A percentile compares a stretch with the other conserved stretches of the same genome.
These are phyloP conservation scores for Lentinula lateritia DNA, from an alignment of 768 basidiomycete genomes.

Conservation along the genomic window DNA sequence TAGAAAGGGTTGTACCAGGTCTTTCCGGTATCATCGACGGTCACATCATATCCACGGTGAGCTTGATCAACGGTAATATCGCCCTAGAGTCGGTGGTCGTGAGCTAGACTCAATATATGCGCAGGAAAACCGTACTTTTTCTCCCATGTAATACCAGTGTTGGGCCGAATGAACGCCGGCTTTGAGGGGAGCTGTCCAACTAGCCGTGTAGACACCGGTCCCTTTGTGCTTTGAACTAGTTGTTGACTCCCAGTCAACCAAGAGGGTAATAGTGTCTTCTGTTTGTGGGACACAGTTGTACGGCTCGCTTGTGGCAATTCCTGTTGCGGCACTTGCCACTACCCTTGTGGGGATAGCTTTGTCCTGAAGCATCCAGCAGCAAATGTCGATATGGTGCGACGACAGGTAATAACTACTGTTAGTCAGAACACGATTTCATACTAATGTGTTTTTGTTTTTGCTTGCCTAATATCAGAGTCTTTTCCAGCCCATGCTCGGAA, in stretches of 20 bases:
- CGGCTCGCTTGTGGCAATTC: conserved; percentile 85
- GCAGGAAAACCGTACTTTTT: conserved; percentile 50
- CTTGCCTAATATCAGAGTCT: conserved; percentile 84
- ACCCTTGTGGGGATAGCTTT: conserved; percentile 77
- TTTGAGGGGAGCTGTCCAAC: conserved; percentile 90
- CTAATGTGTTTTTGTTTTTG: background rate
- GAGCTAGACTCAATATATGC: background rate
- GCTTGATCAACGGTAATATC: conserved; percentile 93
- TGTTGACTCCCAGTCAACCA: conserved; percentile 90
- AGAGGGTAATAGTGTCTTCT: conserved; percentile 91
- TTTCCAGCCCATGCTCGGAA: conserved; percentile 95
- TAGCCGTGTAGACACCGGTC: conserved; percentile 88
- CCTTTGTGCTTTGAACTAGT: conserved; percentile 72
- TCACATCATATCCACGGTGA: conserved; percentile 89
- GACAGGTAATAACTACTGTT: conserved; percentile 82
- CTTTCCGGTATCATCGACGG: conserved; percentile 81
- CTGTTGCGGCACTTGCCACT: conserved; percentile 84
- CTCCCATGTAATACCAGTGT: conserved; percentile 93
- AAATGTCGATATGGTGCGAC: conserved; percentile 90
- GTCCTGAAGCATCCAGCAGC: conserved; percentile 79
- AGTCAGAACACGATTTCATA: background rate
- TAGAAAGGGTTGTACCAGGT: conserved; percentile 89
- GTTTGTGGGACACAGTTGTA: conserved; percentile 83
- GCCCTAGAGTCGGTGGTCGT: conserved; percentile 41
- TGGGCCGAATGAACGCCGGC: conserved; percentile 88